Base-by-base conservation (phyloP, 371 early-diverging fungal genomes). In the Mortierella sp. region DNA sequence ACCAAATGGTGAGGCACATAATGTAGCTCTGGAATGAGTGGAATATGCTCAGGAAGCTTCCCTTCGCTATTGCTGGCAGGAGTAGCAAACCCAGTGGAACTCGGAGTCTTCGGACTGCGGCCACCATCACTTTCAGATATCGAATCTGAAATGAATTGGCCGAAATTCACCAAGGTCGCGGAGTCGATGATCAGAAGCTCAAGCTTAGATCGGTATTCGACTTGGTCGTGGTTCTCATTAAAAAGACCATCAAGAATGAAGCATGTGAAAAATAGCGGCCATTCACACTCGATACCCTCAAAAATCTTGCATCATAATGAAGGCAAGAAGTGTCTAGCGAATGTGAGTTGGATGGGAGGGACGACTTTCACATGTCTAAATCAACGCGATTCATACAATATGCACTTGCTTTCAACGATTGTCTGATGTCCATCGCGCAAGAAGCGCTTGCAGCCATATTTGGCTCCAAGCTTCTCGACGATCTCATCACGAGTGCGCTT, bases 221-320 rank as follows among this genome's bases (percentile, higher is more conserved):
- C 94, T 75, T 92, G 92, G 1, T 88, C 87, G 45, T 76, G 72
- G 65, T 95, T 90, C 1, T 88, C 94, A 4, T 88, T 87, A 77
- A 95, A 95, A 19, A 92, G 74, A 16, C 95, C 97, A 70, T 96
- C 96, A 38, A 96, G 84, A 36, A 96, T 90, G 84, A 96, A 85
- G 73, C 95, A 96, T 1, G 97, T 95, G 71, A 94, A 96, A 78
- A 96, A 96, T 8, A 96, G 83, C 2, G 97, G 97, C 97, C 97
- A 96, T 83, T 96, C 97, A 33, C 92, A 94, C 80, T 96, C 97
- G 58, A 96, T 92, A 61, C 90, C 84, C 71, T 96, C 95, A 82
- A 96, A 96, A n/a, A 94, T 87, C 74, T 91, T 90, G 95, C 89
- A 33, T 95, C 92, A 80, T 96, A 96, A 73, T 96, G 93, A 53